These are phyloP conservation scores for Penicillium soppii DNA, from an alignment of 495 filamentous ascomycete species.

Conservation along the genomic window DNA sequence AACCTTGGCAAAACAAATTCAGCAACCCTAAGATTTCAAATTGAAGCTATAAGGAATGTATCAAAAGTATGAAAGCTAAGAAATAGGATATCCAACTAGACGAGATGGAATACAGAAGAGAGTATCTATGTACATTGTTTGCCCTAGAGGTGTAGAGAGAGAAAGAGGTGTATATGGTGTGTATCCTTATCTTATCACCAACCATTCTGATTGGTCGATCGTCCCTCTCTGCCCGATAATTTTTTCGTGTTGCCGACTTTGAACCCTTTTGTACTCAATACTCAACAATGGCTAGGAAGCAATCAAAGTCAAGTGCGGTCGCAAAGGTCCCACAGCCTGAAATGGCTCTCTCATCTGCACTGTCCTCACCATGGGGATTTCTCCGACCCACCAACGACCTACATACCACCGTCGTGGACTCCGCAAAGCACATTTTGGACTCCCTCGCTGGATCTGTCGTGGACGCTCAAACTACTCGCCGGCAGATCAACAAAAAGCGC, in stretches of 20 bases:
- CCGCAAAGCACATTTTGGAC: constrained; percentile 76
- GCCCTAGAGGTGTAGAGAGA: neutral
- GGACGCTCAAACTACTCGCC: constrained; percentile 59
- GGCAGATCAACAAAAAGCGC: constrained; percentile 62
- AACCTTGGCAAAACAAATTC: no score
- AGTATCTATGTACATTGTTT: no score
- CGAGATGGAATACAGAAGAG: no score
- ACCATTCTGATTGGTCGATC: constrained; percentile 13
- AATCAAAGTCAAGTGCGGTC: no score
- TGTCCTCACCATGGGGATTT: constrained; percentile 52
- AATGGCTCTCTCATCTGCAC: constrained; percentile 21
- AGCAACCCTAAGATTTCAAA: no score
- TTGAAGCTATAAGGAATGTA: no score
- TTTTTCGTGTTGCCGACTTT: constrained; percentile 17
- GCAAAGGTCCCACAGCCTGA: neutral
- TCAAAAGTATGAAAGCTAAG: no score
- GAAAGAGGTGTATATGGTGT: neutral
- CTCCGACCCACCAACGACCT: constrained; percentile 65
- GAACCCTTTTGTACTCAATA: neutral
- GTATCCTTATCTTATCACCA: constrained; percentile 25
- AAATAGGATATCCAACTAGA: no score
- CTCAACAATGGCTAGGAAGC: constrained; percentile 20
- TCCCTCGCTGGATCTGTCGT: constrained; percentile 68
- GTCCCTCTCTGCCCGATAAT: constrained; percentile 22
- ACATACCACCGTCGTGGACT: constrained; percentile 61